Base-by-base conservation (phyloP, 1,139 yeast species). In the Martiniozyma asiatica region DNA sequence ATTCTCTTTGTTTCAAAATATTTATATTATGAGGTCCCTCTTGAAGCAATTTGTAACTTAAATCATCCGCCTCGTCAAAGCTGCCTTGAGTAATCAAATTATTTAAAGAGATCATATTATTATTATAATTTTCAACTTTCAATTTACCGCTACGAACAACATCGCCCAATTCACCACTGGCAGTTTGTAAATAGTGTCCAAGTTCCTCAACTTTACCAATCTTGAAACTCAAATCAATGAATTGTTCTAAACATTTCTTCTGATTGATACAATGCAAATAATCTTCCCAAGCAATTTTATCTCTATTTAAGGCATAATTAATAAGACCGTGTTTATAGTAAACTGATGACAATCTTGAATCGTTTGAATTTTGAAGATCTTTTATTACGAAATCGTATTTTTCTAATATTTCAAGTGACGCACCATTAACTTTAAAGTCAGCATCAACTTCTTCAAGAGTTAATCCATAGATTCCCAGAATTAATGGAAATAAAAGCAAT, bases 301-400 rank as follows among this genome's bases (percentile, higher is more conserved):
- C 73, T 38, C 61, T 64, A 25, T 65, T 63, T 38, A 73, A 45
- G 22, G 65, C 59, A 35, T 68, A 51, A 35, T 70, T 73, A 6
- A 72, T 63, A 32, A 70, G 49, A 1, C 76, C 77, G 39, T 65
- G 66, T 44, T 68, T 70, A 45, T 62, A 68, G 41, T 64, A 61
- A 4, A 68, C 50, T 36, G 60, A 68, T 7, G 46, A 25, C 5
- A 50, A 31, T 13, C 25, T 37, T 3, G 7, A 12, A n/a, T 26
- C 29, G 26, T 35, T 15, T 19, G 25, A 10, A 13, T 28, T 35
- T 14, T 34, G 30, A 11, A 45, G 28, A 9, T 34, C 37, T 17
- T 24, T 29, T 4, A 68, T 59, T 1, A 47, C 13, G 50, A 30
- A 18, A 23, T 47, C 51, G 32, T 49, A 48, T 8, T 45, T 43